Conservation (phyloP, 768 basidiomycete genomes). For the Dacryopinax spathularia region DNA sequence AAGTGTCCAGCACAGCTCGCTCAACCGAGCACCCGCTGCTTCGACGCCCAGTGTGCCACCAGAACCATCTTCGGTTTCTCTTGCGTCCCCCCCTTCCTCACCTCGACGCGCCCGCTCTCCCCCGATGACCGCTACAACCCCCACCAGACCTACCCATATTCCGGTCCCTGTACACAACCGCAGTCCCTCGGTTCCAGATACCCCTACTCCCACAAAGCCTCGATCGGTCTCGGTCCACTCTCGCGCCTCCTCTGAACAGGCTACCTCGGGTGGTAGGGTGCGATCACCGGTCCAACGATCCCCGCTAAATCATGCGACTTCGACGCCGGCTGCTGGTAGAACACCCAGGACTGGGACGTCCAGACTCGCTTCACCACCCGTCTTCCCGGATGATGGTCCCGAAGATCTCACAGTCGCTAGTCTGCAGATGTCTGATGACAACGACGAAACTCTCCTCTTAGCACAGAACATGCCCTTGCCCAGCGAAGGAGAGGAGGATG, state of each 20-base stretch:
- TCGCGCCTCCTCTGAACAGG: not conserved
- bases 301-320: not conserved
- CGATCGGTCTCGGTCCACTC: not conserved
- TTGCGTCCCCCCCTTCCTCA: not conserved
- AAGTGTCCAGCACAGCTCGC: constrained; percentile 14
- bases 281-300: not conserved
- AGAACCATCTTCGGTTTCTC: not conserved
- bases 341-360: not conserved
- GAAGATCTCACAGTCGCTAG: not conserved
- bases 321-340: not conserved
- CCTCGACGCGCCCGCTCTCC: not conserved
- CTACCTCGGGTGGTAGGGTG: not conserved
- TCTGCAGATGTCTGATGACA: not conserved
- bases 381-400: not conserved
- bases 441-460: not conserved
- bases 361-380: not conserved
- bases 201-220: not conserved
- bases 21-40: constrained; percentile 31
- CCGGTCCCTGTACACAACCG: not conserved
- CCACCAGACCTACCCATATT: not conserved
- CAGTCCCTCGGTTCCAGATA: not conserved
- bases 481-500: not conserved
- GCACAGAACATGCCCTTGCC: not conserved
- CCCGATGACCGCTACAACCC: not conserved
- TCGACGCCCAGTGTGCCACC: too few relatives aligned